Percentiles rank a stretch among this genome's conserved stretches.
Conservation (phyloP, 805 yeast species). For the Wickerhamomyces rabaulensis region DNA sequence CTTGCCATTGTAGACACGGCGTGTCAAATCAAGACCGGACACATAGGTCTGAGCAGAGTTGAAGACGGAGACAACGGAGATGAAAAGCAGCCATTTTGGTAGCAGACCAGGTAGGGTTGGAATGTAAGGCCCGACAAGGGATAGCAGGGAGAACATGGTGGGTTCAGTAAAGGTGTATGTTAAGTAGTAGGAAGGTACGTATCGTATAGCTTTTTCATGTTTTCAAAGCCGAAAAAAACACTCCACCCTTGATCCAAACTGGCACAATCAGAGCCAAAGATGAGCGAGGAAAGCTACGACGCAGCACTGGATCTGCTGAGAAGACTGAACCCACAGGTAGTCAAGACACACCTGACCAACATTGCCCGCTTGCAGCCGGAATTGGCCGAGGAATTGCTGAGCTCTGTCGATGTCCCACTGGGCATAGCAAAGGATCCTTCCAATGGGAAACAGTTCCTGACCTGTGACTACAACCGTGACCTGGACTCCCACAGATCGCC, state of each 20-base stretch:
- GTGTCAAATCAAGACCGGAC: slow-evolving; percentile 68
- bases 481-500: slow-evolving; percentile 92
- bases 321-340: slow-evolving; percentile 64
- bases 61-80: slow-evolving; percentile 86
- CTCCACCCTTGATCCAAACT: neutral
- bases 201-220: neutral
- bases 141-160: slow-evolving; percentile 27
- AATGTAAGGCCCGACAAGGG: slow-evolving; percentile 28
- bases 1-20: slow-evolving; percentile 66
- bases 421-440: slow-evolving; percentile 28
- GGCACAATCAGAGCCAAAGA: neutral
- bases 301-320: slow-evolving; percentile 76
- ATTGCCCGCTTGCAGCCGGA: slow-evolving; percentile 45
- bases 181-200: too few relatives aligned
- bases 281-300: slow-evolving; percentile 48
- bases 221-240: neutral
- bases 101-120: slow-evolving; percentile 50
- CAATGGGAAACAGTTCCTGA: slow-evolving; percentile 59
- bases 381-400: slow-evolving; percentile 79
- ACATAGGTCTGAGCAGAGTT: slow-evolving; percentile 84
- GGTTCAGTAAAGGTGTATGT: too few relatives aligned
- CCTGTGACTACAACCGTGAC: slow-evolving; percentile 94
- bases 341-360: slow-evolving; percentile 38
- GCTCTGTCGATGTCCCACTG: slow-evolving; percentile 86
- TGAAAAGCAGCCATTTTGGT: slow-evolving; percentile 76